These are phyloP conservation scores for Beauveria rudraprayagi DNA, from an alignment of 2,329 filamentous ascomycete species.

Conservation along the genomic window DNA sequence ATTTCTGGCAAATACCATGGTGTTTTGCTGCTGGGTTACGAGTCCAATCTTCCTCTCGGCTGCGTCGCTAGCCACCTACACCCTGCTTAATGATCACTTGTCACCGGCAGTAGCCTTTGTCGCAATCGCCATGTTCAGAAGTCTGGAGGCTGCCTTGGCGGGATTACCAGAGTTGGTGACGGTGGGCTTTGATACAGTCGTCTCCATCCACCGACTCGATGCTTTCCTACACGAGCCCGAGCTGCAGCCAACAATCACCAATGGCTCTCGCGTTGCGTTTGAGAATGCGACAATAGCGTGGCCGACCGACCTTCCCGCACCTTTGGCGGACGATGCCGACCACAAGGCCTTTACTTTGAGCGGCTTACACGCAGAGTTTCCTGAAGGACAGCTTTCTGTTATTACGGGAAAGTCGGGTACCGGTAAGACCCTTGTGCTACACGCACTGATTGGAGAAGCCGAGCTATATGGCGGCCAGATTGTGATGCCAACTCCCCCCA, in stretches of 20 bases:
- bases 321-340: constrained; percentile 26
- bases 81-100: constrained; percentile 52
- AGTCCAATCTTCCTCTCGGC: constrained; percentile 68
- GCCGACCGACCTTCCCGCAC: constrained; percentile 53
- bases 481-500: constrained; percentile 44
- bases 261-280: constrained; percentile 56
- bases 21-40: constrained; percentile 64
- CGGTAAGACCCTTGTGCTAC: constrained; percentile 68
- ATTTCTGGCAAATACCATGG: constrained; percentile 54
- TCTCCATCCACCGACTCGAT: constrained; percentile 64
- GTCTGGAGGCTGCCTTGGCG: constrained; percentile 61
- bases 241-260: constrained; percentile 44
- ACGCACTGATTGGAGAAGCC: constrained; percentile 66
- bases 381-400: constrained; percentile 60
- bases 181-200: constrained; percentile 60
- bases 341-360: constrained; percentile 56
- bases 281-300: constrained; percentile 63
- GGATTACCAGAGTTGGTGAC: constrained; percentile 69
- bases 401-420: constrained; percentile 71
- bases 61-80: constrained; percentile 61
- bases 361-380: constrained; percentile 58
- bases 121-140: constrained; percentile 63
- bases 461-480: constrained; percentile 59
- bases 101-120: constrained; percentile 72
- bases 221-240: constrained; percentile 62